A percentile compares a stretch with the other conserved stretches of the same genome.
Evolutionary conservation across 257 asterid species (phyloP).

Genomic region (Nicotiana otophora): DNA sequence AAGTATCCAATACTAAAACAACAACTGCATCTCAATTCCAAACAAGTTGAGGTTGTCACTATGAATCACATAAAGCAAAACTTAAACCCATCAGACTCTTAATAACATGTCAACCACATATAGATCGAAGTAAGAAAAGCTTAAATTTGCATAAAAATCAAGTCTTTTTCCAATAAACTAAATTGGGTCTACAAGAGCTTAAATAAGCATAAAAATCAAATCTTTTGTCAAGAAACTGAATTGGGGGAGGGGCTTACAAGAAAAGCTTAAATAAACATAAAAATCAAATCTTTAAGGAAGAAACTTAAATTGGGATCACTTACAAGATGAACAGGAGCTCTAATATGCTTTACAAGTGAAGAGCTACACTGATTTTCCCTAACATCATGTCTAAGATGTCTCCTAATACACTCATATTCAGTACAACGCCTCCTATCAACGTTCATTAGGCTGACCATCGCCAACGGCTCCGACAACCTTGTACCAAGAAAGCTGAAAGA

Average conservation of each 20-base stretch:
- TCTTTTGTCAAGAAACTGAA: neutral
- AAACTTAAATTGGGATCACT: neutral
- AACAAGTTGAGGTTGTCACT: neutral
- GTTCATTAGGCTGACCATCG: too few relatives aligned
- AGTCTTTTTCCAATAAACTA: too few relatives aligned
- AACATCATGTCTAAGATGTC: constrained; percentile 12
- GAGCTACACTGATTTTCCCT: constrained; percentile 14
- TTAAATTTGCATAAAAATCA: neutral
- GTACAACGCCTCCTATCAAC: too few relatives aligned
- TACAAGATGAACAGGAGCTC: constrained; percentile 19
- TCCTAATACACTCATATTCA: too few relatives aligned
- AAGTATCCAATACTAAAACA: too few relatives aligned
- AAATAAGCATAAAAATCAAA: neutral
- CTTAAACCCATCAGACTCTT: neutral
- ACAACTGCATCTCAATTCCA: neutral
- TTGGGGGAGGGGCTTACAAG: neutral
- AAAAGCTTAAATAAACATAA: neutral
- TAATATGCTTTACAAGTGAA: constrained; percentile 11
- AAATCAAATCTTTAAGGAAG: neutral
- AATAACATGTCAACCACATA: neutral
- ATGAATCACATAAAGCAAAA: neutral
- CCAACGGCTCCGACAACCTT: neutral
- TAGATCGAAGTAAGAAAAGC: neutral
- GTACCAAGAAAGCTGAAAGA: neutral
- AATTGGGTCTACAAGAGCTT: too few relatives aligned